These are phyloP conservation scores for Naganishia albida DNA, from an alignment of 1,284 basidiomycete species.

Conservation along the genomic window DNA sequence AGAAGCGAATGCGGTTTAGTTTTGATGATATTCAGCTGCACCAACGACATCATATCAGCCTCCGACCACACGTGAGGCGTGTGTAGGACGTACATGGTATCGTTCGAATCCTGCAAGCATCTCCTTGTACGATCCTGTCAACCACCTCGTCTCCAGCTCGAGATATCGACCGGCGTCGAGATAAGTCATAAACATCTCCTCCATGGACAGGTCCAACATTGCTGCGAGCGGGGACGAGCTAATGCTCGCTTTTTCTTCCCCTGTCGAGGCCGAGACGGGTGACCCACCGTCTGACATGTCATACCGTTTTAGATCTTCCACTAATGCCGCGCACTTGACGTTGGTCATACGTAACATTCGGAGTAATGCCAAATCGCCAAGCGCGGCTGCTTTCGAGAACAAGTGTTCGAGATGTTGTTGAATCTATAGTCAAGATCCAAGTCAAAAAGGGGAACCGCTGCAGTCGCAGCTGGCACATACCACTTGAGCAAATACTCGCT, in stretches of 20 bases:
- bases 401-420: constrained; percentile 91
- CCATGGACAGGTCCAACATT: constrained; percentile 92
- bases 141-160: constrained; percentile 84
- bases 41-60: neutral
- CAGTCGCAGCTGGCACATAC: constrained; percentile 57
- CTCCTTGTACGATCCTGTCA: constrained; percentile 77
- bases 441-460: neutral
- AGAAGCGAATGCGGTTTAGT: constrained; percentile 81
- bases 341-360: constrained; percentile 89
- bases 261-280: constrained; percentile 23
- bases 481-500: constrained; percentile 96
- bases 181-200: constrained; percentile 94
- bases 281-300: constrained; percentile 67
- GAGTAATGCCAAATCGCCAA: constrained; percentile 87
- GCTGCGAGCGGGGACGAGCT: constrained; percentile 58
- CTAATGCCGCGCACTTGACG: constrained; percentile 71
- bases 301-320: constrained; percentile 90
- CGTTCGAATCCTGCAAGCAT: constrained; percentile 76
- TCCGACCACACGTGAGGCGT: neutral
- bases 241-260: constrained; percentile 15
- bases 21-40: constrained; percentile 72
- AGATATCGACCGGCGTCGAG: constrained; percentile 89
- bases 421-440: constrained; percentile 62
- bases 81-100: constrained; percentile 73
- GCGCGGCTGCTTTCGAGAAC: constrained; percentile 67